Percentiles rank a stretch among this genome's conserved stretches.
Conservation (phyloP, 352 stramenopile genomes). For the Pythium brachiatum region DNA sequence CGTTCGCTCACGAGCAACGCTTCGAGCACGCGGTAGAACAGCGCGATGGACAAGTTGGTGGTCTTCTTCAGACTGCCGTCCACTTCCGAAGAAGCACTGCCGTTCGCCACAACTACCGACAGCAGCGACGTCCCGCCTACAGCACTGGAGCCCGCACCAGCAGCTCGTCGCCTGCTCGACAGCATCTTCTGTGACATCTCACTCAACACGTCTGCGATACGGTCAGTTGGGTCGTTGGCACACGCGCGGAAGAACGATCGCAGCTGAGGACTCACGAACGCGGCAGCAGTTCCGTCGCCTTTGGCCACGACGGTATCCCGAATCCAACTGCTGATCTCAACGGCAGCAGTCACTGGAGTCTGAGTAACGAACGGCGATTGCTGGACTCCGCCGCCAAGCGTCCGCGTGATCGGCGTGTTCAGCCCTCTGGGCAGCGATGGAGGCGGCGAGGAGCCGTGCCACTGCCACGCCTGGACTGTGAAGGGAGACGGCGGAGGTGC, state of each 20-base stretch:
- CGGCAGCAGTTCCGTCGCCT: conserved; percentile 1
- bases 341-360: conserved; percentile 72
- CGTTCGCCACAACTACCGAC: not conserved
- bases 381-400: conserved; percentile 16
- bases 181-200: conserved; percentile 56
- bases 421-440: conserved; percentile 30
- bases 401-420: conserved; percentile 27
- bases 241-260: conserved; percentile 62
- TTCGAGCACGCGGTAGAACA: conserved; percentile 85
- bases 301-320: conserved; percentile 45
- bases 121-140: not conserved
- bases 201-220: conserved; percentile 45
- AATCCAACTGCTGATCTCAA: conserved; percentile 84
- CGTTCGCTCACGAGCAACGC: conserved; percentile 67
- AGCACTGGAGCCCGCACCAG: conserved; percentile 8
- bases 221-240: conserved; percentile 45
- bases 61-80: conserved; percentile 78
- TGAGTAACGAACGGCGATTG: conserved; percentile 50
- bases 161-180: conserved; percentile 30
- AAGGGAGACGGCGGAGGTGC: conserved; percentile 36
- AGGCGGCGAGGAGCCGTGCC: conserved; percentile 56
- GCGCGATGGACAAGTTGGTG: conserved; percentile 54
- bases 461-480: conserved; percentile 66
- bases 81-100: conserved; percentile 41
- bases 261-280: conserved; percentile 46